Evolutionary conservation across 2,329 filamentous ascomycete species (phyloP), one percentile per base, ranked within the genome.

Genomic region (Aspergillus chevalieri): DNA sequence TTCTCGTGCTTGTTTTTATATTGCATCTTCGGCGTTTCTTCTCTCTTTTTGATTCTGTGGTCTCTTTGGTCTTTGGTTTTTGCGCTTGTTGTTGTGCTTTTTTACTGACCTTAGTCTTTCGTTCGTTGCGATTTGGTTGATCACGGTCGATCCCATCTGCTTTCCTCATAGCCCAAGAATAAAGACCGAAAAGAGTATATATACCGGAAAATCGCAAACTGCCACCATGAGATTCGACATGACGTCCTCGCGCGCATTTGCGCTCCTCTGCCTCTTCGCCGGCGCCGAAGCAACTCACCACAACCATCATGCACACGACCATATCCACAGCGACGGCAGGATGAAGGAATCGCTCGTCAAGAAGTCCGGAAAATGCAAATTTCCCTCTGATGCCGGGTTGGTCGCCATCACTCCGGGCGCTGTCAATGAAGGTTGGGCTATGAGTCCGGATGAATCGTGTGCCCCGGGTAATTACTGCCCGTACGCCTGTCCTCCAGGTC

Each of bases 401-500:
- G 80, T 89, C 42, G 67, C 80, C 12, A 77, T 92, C 47, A 87
- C 85, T 8, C 85, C 85, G 4, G 73, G 73, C 47, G 65, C 67
- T 41, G 64, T 72, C 65, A 92, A 92, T 70, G 84, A 76, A 45
- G 87, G 87, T 53, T 92, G 87, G 83, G 87, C 87, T 39, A 83
- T 91, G 81, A 86, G 84, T 60, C 86, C 87, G 3, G 83, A 91
- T 66, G 80, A 86, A 64, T 66, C 78, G 47, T 91, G 87, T 67
- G 74, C 73, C 51, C 78, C 82, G 4, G 85, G 82, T 51, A 79
- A 67, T 56, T 90, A 85, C 69, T 91, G 87, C 63, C 87, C 87
- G 1, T 84, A 87, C 65, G 87, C 87, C 47, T 91, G 87, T 66
- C 85, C 84, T 51, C 67, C 86, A 0, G 87, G 87, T 51, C 80